phyloP scores from a whole-genome alignment of 1,139 yeast species.

The Pichia sp. region DNA sequence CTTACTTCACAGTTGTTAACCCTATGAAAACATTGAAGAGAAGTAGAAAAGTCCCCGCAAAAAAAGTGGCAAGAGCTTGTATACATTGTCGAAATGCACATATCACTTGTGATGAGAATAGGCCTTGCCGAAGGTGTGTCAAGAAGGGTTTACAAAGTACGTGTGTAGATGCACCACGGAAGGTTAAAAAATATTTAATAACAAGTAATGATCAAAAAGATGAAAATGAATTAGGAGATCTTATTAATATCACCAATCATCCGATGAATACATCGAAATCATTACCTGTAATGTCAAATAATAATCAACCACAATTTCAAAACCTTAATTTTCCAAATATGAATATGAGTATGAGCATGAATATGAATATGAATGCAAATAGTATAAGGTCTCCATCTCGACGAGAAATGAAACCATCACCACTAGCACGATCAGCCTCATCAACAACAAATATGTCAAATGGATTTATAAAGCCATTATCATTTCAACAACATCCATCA shows the following conservation, averaged over 20 bases:
- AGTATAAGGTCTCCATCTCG: background rate
- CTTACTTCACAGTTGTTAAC: too few species aligned
- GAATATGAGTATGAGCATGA: background rate
- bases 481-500: background rate
- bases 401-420: background rate
- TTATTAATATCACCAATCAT: background rate
- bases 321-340: background rate
- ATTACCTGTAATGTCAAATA: background rate
- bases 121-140: constrained; percentile 83
- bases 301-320: background rate
- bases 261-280: background rate
- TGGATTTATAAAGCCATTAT: constrained; percentile 6
- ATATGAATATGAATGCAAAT: background rate
- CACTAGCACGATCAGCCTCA: background rate
- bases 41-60: constrained; percentile 27
- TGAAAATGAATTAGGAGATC: background rate
- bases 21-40: constrained; percentile 16
- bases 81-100: constrained; percentile 82
- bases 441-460: constrained; percentile 3
- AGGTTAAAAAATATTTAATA: constrained; percentile 66
- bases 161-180: constrained; percentile 87
- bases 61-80: constrained; percentile 77
- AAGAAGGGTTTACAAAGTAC: constrained; percentile 60
- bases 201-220: background rate
- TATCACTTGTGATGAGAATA: constrained; percentile 69